These are phyloP conservation scores for Pythium vanterpoolii DNA, from an alignment of 352 stramenopile genomes.

Conservation along the genomic window DNA sequence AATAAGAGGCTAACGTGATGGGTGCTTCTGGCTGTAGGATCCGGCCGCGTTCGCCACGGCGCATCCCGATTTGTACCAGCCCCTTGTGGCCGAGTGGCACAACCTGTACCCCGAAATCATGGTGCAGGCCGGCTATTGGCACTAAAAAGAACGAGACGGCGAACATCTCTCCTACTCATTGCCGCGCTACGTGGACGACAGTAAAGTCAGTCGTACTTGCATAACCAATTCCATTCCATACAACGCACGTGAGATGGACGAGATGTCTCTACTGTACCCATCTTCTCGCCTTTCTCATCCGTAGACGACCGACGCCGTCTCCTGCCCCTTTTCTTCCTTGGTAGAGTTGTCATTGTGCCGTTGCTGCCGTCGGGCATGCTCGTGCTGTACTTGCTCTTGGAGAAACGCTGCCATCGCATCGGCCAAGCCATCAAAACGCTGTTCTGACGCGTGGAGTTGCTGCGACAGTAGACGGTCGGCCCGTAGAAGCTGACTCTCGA, in stretches of 20 bases:
- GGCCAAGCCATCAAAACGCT: constrained; percentile 47
- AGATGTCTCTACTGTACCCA: background rate
- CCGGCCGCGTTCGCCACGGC: constrained; percentile 73
- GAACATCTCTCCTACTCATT: background rate
- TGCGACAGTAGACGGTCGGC: constrained; percentile 38
- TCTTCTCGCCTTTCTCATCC: background rate
- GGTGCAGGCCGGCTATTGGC: constrained; percentile 84
- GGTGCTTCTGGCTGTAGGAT: constrained; percentile 30
- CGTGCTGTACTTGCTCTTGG: constrained; percentile 47
- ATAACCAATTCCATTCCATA: background rate
- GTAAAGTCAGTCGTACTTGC: no score
- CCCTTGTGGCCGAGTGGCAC: constrained; percentile 85
- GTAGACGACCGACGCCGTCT: constrained; percentile 3
- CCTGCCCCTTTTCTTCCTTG: background rate
- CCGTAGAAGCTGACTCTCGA: constrained; percentile 42
- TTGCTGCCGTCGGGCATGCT: constrained; percentile 37
- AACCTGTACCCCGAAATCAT: constrained; percentile 88
- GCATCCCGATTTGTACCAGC: constrained; percentile 80
- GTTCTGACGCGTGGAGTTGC: constrained; percentile 50
- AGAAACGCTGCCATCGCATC: constrained; percentile 52
- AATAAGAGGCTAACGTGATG: background rate
- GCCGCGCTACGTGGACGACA: no score
- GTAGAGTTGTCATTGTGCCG: background rate
- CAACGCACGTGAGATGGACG: background rate
- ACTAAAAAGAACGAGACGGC: no score